phyloP scores from a whole-genome alignment of 768 basidiomycete species.

The Podaxis carcinomalis region DNA sequence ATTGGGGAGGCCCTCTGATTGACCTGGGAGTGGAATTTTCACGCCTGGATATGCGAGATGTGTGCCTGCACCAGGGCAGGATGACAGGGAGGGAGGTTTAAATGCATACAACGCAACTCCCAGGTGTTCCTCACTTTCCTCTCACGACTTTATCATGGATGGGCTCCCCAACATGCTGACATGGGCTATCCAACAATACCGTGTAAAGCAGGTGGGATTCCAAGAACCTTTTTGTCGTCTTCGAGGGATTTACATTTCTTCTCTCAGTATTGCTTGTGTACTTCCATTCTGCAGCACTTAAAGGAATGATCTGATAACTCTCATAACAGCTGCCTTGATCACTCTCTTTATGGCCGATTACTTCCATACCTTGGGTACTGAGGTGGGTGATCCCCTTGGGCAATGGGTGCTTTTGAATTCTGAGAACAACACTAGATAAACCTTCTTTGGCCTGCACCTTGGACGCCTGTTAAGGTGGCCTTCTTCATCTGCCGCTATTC shows the following conservation, averaged over 20 bases:
- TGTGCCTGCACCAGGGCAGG: neutral
- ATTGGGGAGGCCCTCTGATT: neutral
- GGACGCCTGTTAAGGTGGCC: neutral
- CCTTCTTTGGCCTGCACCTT: neutral
- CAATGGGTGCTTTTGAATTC: neutral
- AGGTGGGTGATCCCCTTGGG: neutral
- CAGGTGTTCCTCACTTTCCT: no score
- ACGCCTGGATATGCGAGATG: neutral
- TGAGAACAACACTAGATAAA: neutral
- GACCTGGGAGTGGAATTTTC: neutral
- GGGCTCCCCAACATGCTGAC: neutral
- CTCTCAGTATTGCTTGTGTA: neutral
- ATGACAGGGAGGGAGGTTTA: neutral
- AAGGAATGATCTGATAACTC: neutral
- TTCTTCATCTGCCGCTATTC: constrained; percentile 1
- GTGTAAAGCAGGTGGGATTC: neutral
- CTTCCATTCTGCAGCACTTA: neutral
- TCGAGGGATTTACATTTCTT: neutral
- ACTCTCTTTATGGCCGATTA: neutral
- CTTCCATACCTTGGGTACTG: neutral
- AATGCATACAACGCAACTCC: neutral
- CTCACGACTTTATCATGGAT: neutral
- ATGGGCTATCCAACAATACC: neutral
- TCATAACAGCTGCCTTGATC: neutral
- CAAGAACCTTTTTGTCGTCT: neutral